Conservation (phyloP, 1,139 yeast species). For the Suhomyces maxii region DNA sequence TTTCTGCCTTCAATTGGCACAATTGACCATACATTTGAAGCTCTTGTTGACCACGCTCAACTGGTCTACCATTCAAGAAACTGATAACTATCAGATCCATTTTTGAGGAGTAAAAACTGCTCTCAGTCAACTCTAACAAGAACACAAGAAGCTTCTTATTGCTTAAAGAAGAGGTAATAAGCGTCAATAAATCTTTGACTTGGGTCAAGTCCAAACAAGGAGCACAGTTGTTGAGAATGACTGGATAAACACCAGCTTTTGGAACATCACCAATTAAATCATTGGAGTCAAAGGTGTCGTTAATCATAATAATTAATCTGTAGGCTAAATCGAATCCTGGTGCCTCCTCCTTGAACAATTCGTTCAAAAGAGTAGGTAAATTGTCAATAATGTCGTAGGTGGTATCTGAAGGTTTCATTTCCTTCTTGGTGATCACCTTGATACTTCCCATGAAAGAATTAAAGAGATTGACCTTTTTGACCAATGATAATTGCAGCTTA, state of each 20-base stretch:
- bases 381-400: slow-evolving; percentile 36
- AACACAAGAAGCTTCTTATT: slow-evolving; percentile 23
- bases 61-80: slow-evolving; percentile 19
- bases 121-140: slow-evolving; percentile 15
- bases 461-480: slow-evolving; percentile 29
- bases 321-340: slow-evolving; percentile 21
- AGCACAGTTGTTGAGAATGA: slow-evolving; percentile 14
- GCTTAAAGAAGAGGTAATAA: slow-evolving; percentile 25
- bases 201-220: slow-evolving; percentile 18
- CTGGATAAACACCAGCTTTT: slow-evolving; percentile 4
- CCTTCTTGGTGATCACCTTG: slow-evolving; percentile 30
- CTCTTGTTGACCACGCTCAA: slow-evolving; percentile 21
- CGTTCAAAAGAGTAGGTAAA: slow-evolving; percentile 26
- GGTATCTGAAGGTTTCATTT: slow-evolving; percentile 26
- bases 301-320: slow-evolving; percentile 23
- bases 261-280: slow-evolving; percentile 6
- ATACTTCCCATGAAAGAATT: slow-evolving; percentile 27
- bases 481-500: slow-evolving; percentile 22
- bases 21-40: slow-evolving; percentile 26
- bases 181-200: slow-evolving; percentile 21
- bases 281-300: slow-evolving; percentile 33
- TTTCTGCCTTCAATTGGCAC: slow-evolving; percentile 22
- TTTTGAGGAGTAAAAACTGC: slow-evolving; percentile 8
- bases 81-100: slow-evolving; percentile 19
- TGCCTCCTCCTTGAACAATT: slow-evolving; percentile 20